Evolutionary conservation across 495 filamentous ascomycete genomes (phyloP).

Genomic region (Xylona heveae): DNA sequence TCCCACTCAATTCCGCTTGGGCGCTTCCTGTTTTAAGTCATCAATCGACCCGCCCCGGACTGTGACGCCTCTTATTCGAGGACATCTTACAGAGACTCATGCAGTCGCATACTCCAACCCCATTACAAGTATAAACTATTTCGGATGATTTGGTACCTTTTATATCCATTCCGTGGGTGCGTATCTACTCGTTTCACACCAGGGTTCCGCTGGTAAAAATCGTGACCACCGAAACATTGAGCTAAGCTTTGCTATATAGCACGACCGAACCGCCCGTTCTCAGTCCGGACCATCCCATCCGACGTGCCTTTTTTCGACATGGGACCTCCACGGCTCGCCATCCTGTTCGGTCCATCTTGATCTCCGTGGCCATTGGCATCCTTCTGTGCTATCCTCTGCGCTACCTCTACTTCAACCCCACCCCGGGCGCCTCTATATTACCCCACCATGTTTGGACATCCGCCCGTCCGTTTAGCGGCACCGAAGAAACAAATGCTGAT

Average conservation of each 20-base stretch:
- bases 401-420: conserved; percentile 41
- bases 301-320: conserved; percentile 35
- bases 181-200: conserved; percentile 12
- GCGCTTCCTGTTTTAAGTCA: too few species aligned
- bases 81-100: too few species aligned
- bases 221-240: conserved; percentile 9
- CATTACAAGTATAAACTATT: too few species aligned
- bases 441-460: conserved; percentile 63
- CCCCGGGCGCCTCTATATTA: conserved; percentile 34
- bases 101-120: too few species aligned
- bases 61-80: too few species aligned
- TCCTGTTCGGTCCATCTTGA: conserved; percentile 39
- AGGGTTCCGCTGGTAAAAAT: background rate
- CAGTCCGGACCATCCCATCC: conserved; percentile 33
- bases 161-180: conserved; percentile 41
- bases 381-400: conserved; percentile 43
- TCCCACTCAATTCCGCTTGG: too few species aligned
- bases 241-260: conserved; percentile 8
- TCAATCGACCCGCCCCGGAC: too few species aligned
- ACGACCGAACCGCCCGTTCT: conserved; percentile 42
- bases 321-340: conserved; percentile 41
- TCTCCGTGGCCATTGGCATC: conserved; percentile 38
- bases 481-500: conserved; percentile 14
- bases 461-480: conserved; percentile 31
- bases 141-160: conserved; percentile 40